phyloP scores from a whole-genome alignment of 345 rosid species.

The Kernera saxatilis region DNA sequence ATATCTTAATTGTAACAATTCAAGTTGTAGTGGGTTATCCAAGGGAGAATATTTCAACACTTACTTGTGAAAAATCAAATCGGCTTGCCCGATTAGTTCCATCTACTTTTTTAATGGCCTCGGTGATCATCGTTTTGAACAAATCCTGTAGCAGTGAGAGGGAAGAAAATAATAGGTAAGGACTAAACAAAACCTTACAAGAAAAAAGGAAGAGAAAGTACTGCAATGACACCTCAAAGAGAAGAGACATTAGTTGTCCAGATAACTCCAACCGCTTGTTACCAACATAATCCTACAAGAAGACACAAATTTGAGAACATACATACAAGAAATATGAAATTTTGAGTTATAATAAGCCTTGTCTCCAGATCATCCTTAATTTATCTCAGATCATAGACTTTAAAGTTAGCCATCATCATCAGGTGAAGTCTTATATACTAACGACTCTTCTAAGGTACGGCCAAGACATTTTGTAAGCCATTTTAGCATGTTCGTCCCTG shows the following conservation, averaged over 20 bases:
- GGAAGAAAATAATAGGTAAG: neutral
- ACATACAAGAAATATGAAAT: neutral
- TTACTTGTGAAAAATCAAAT: conserved; percentile 59
- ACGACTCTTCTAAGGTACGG: neutral
- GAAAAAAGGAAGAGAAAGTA: neutral
- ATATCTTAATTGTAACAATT: neutral
- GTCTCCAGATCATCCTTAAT: too few species aligned
- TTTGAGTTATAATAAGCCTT: neutral
- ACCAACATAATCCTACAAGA: conserved; percentile 85
- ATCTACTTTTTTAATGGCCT: conserved; percentile 50
- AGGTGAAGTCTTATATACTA: neutral
- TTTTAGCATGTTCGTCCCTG: neutral
- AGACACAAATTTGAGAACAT: conserved; percentile 10
- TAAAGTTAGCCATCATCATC: conserved; percentile 4
- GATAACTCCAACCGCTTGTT: conserved; percentile 93
- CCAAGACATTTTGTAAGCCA: neutral
- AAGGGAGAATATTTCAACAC: conserved; percentile 20
- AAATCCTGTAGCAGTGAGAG: conserved; percentile 51
- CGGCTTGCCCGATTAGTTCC: conserved; percentile 43
- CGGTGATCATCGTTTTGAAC: conserved; percentile 70
- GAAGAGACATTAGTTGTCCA: conserved; percentile 85
- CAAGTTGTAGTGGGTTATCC: neutral
- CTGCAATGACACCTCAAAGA: conserved; percentile 66
- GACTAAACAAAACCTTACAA: neutral
- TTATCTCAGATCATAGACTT: too few species aligned